phyloP scores from a whole-genome alignment of 1,284 basidiomycete species.

The Wallemia hederae region DNA sequence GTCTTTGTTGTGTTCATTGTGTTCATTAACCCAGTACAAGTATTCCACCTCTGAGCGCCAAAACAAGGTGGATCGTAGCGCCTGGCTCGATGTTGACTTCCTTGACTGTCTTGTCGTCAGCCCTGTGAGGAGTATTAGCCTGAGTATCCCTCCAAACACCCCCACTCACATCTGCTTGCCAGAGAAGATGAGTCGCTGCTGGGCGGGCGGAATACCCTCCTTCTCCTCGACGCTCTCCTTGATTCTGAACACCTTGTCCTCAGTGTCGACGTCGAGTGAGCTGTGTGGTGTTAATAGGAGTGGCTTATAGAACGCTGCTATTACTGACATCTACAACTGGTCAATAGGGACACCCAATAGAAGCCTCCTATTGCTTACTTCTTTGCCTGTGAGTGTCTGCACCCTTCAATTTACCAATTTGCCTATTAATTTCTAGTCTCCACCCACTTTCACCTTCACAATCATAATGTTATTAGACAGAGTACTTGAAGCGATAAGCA shows the following conservation, averaged over 20 bases:
- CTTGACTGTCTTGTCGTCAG: slow-evolving; percentile 60
- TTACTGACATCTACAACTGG: background rate
- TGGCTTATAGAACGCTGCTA: no score
- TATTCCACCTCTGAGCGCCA: slow-evolving; percentile 58
- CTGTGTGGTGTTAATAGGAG: slow-evolving; percentile 18
- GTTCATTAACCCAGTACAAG: no score
- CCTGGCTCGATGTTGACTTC: slow-evolving; percentile 57
- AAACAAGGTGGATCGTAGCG: slow-evolving; percentile 64
- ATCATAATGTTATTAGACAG: slow-evolving; percentile 22
- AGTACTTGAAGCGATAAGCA: background rate
- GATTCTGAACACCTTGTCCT: slow-evolving; percentile 67
- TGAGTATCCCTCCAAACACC: background rate
- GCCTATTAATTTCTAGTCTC: slow-evolving; percentile 2
- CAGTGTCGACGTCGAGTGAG: slow-evolving; percentile 85
- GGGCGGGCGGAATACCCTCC: slow-evolving; percentile 86
- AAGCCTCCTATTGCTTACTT: slow-evolving; percentile 25
- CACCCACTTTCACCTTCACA: slow-evolving; percentile 48
- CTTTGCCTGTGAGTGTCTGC: slow-evolving; percentile 73
- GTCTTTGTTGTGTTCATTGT: background rate
- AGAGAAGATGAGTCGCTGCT: slow-evolving; percentile 80
- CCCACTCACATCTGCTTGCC: slow-evolving; percentile 73
- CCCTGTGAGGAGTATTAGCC: slow-evolving; percentile 13
- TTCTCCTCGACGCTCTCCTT: slow-evolving; percentile 99
- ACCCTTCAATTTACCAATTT: slow-evolving; percentile 4
- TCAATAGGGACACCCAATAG: slow-evolving; percentile 3